These are phyloP conservation scores for Butyriboletus loyo DNA, from an alignment of 768 basidiomycete species.

Conservation along the genomic window DNA sequence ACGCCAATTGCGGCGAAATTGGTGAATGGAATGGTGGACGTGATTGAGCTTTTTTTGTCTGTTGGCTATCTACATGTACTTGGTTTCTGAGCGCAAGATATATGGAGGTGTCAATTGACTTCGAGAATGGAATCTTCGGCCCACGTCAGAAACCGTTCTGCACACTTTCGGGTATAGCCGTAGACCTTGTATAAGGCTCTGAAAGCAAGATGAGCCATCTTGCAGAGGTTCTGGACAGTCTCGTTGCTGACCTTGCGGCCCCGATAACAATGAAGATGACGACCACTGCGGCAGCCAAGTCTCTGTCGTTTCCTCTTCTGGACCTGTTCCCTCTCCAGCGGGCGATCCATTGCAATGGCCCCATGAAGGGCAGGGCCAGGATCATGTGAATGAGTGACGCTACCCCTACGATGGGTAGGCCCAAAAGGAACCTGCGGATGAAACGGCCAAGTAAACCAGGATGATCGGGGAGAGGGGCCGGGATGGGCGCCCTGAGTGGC, in stretches of 20 bases:
- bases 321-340: conserved; percentile 59
- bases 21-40: conserved; percentile 53
- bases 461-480: conserved; percentile 28
- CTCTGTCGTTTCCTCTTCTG: conserved; percentile 51
- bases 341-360: conserved; percentile 68
- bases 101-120: conserved; percentile 43
- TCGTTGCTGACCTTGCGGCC: conserved; percentile 49
- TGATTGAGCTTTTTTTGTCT: conserved; percentile 1
- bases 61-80: conserved; percentile 15
- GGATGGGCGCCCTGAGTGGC: conserved; percentile 17
- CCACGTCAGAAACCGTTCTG: conserved; percentile 59
- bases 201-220: conserved; percentile 11
- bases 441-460: conserved; percentile 53
- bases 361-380: conserved; percentile 58
- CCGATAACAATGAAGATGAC: conserved; percentile 60
- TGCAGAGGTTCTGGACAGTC: background rate
- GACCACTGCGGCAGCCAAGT: conserved; percentile 65
- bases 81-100: conserved; percentile 10
- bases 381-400: conserved; percentile 74
- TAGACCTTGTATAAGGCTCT: conserved; percentile 76
- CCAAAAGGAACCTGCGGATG: conserved; percentile 69
- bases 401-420: conserved; percentile 75
- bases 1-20: conserved; percentile 67
- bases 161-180: conserved; percentile 52
- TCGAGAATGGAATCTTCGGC: conserved; percentile 83